Percentiles rank a stretch among this genome's conserved stretches.
These are phyloP conservation scores for Primulina eburnea DNA, from an alignment of 257 asterid genomes.

Conservation along the genomic window DNA sequence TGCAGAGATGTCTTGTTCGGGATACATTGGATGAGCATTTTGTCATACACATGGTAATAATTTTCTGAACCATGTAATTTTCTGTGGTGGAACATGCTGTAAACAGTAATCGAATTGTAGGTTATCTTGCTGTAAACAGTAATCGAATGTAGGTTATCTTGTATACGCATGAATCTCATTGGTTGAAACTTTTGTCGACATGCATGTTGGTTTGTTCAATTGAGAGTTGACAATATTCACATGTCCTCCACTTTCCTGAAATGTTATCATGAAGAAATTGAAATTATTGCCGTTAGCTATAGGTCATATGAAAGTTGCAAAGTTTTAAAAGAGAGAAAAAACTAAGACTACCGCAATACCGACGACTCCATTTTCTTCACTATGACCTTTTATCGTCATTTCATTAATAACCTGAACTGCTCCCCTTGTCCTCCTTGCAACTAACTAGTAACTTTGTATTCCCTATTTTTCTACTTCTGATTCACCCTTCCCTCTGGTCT, in stretches of 20 bases:
- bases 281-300: background rate
- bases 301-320: conserved; percentile 1
- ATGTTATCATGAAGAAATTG: background rate
- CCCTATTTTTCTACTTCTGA: background rate
- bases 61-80: conserved; percentile 9
- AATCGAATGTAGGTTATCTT: conserved; percentile 4
- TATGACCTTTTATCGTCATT: background rate
- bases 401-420: conserved; percentile 2
- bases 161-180: background rate
- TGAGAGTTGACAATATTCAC: background rate
- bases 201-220: background rate
- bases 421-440: background rate
- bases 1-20: conserved; percentile 90
- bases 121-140: conserved; percentile 13
- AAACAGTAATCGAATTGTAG: conserved; percentile 4
- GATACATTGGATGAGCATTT: conserved; percentile 92
- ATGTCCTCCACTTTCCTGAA: conserved; percentile 6
- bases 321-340: background rate
- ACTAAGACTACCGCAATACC: background rate
- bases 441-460: background rate
- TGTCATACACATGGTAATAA: conserved; percentile 80
- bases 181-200: conserved; percentile 1
- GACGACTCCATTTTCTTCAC: conserved; percentile 9
- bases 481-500: background rate
- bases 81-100: conserved; percentile 6